Percentiles rank a stretch among this genome's conserved stretches.
Evolutionary conservation across 1,139 yeast species (phyloP).

Genomic region (Ogataea hybrid): DNA sequence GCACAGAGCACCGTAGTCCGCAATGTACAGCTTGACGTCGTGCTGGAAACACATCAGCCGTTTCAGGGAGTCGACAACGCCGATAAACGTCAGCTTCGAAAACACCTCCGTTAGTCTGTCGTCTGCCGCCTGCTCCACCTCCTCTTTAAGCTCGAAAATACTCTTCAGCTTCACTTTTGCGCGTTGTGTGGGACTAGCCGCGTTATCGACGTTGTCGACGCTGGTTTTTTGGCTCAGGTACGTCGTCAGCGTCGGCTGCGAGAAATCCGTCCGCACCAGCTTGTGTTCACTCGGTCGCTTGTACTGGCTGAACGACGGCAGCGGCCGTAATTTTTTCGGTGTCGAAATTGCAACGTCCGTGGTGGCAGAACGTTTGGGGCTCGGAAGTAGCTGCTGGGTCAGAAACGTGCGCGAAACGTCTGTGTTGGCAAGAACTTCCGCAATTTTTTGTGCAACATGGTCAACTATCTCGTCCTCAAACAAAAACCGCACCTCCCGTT

Average conservation of each 20-base stretch:
- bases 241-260: conserved; percentile 56
- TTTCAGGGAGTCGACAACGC: conserved; percentile 70
- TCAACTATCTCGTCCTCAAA: conserved; percentile 85
- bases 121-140: conserved; percentile 48
- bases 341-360: conserved; percentile 8
- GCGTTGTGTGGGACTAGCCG: conserved; percentile 1
- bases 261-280: conserved; percentile 72
- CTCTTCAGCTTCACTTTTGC: conserved; percentile 52
- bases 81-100: conserved; percentile 72
- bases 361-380: conserved; percentile 24
- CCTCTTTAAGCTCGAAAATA: conserved; percentile 50
- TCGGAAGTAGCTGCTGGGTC: conserved; percentile 54
- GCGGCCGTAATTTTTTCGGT: conserved; percentile 12
- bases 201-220: not conserved
- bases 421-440: conserved; percentile 49
- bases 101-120: conserved; percentile 62
- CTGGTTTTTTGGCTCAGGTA: conserved; percentile 23
- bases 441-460: conserved; percentile 48
- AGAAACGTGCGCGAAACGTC: conserved; percentile 71
- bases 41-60: conserved; percentile 81
- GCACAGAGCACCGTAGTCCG: conserved; percentile 75
- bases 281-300: conserved; percentile 55
- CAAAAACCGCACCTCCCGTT: conserved; percentile 84
- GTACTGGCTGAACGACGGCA: conserved; percentile 18
- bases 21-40: conserved; percentile 70